Evolutionary conservation across 169 alveolate genomes (phyloP).

Genomic region (Eimeria praecox): DNA sequence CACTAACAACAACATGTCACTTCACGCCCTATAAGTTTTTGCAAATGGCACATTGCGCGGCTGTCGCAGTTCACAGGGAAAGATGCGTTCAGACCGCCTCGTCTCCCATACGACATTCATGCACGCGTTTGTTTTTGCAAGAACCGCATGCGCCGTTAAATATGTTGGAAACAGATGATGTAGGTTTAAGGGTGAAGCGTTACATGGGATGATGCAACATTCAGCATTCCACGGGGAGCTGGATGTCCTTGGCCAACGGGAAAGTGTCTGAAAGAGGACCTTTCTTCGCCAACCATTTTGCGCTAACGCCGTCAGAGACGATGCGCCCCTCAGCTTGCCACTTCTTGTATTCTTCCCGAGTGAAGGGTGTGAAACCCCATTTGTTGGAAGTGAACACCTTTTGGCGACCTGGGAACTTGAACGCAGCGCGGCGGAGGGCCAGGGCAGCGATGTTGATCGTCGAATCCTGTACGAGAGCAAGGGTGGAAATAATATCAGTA

Average conservation of each 20-base stretch:
- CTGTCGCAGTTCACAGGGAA: background rate
- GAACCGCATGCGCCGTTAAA: background rate
- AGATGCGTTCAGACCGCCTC: background rate
- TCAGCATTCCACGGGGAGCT: constrained; percentile 71
- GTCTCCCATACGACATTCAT: background rate
- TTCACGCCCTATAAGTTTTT: background rate
- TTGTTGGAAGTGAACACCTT: constrained; percentile 97
- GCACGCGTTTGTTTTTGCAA: background rate
- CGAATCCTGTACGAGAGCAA: constrained; percentile 86
- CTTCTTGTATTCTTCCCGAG: constrained; percentile 96
- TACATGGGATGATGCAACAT: background rate
- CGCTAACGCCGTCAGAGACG: constrained; percentile 87
- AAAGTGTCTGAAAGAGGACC: constrained; percentile 81
- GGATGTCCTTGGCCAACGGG: constrained; percentile 81
- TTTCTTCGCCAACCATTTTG: constrained; percentile 84
- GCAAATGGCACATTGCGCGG: background rate
- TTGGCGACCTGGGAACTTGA: constrained; percentile 99
- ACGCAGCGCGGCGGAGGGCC: constrained; percentile 98
- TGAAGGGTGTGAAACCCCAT: constrained; percentile 99
- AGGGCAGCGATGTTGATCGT: constrained; percentile 95
- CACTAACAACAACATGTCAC: background rate
- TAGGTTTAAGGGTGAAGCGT: background rate
- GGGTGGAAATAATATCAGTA: too few species aligned
- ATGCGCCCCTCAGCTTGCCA: constrained; percentile 97
- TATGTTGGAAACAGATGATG: background rate